Conservation (phyloP, 176 grass and related monocot genomes). For the Elymus sibiricus region DNA sequence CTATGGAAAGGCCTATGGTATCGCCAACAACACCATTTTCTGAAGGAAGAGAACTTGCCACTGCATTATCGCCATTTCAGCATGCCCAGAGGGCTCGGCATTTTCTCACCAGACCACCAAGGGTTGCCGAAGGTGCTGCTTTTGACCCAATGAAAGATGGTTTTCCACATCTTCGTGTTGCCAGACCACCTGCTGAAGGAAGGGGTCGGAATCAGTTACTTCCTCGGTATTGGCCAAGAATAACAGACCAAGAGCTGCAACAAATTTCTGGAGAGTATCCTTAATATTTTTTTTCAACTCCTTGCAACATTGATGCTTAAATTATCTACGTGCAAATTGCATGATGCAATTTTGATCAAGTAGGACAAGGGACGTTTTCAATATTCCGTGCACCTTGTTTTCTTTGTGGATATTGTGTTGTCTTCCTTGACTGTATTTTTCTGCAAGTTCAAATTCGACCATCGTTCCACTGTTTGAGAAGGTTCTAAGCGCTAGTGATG, state of each 20-base stretch:
- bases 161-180: slow-evolving; percentile 88
- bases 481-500: slow-evolving; percentile 97
- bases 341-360: neutral
- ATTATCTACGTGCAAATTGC: slow-evolving; percentile 1
- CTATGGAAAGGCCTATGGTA: slow-evolving; percentile 51
- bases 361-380: neutral
- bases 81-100: slow-evolving; percentile 62
- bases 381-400: neutral
- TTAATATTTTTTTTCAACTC: slow-evolving; percentile 20
- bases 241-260: slow-evolving; percentile 98
- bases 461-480: slow-evolving; percentile 99
- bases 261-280: slow-evolving; percentile 99
- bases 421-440: slow-evolving; percentile 57
- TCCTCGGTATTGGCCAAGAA: slow-evolving; percentile 98
- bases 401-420: slow-evolving; percentile 9
- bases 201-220: slow-evolving; percentile 91
- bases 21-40: slow-evolving; percentile 40
- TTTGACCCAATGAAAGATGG: slow-evolving; percentile 72
- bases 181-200: slow-evolving; percentile 91
- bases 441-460: slow-evolving; percentile 86
- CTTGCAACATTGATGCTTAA: neutral
- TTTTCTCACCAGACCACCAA: slow-evolving; percentile 65
- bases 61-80: slow-evolving; percentile 51
- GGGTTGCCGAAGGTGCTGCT: slow-evolving; percentile 41
- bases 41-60: slow-evolving; percentile 62